phyloP scores from a whole-genome alignment of 148 eudicot species.

The Chenopodium album region DNA sequence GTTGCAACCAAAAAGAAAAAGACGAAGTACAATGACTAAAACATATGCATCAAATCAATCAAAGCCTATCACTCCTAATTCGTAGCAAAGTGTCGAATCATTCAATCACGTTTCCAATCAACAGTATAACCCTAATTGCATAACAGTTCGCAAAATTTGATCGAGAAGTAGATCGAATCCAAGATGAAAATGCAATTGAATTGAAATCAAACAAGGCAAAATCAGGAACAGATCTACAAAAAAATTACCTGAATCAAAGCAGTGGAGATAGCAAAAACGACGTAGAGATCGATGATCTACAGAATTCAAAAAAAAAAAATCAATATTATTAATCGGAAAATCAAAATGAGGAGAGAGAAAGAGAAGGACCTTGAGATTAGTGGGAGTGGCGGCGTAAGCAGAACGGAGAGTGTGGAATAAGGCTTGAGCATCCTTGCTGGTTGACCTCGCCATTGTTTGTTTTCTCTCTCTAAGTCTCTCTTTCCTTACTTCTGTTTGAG shows the following conservation, averaged over 20 bases:
- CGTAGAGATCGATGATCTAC: conserved; percentile 84
- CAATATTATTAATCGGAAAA: too few species aligned
- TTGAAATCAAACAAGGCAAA: neutral
- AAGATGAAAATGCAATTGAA: neutral
- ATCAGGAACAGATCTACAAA: neutral
- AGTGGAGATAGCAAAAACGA: conserved; percentile 60
- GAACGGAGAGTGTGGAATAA: conserved; percentile 74
- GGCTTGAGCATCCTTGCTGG: conserved; percentile 77
- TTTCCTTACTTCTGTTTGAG: neutral
- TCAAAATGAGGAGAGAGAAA: neutral
- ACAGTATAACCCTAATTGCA: neutral
- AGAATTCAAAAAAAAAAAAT: neutral
- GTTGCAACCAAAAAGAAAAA: too few species aligned
- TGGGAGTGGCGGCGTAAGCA: conserved; percentile 73
- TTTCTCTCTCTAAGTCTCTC: neutral
- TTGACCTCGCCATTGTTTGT: conserved; percentile 61
- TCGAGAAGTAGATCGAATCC: neutral
- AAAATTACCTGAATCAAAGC: conserved; percentile 74
- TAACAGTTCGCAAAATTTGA: too few species aligned
- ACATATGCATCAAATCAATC: neutral
- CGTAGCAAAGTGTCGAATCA: neutral
- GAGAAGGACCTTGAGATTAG: conserved; percentile 62
- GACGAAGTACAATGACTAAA: too few species aligned
- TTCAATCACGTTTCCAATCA: neutral
- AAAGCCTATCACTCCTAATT: neutral